phyloP scores from a whole-genome alignment of 345 rosid genomes.

The Limnanthes douglasii region DNA sequence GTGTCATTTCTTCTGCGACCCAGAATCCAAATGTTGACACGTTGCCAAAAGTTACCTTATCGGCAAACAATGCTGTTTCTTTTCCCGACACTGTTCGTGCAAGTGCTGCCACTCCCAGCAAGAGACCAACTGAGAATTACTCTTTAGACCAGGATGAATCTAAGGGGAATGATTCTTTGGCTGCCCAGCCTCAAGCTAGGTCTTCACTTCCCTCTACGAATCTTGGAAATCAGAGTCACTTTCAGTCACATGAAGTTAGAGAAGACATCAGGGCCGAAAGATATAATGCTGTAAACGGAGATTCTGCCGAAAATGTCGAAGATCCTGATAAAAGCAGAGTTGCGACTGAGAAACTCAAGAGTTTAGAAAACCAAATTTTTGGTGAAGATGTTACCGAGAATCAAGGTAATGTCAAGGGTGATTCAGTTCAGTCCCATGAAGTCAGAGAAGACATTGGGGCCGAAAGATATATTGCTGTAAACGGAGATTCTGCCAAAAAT shows the following conservation, averaged over 20 bases:
- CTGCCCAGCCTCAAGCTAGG: constrained; percentile 21
- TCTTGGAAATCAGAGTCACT: constrained; percentile 17
- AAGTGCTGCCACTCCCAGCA: constrained; percentile 17
- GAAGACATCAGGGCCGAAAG: constrained; percentile 19
- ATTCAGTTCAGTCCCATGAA: constrained; percentile 4
- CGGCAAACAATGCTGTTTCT: too few species aligned
- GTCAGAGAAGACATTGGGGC: constrained; percentile 6
- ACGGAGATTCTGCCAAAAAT: constrained; percentile 10
- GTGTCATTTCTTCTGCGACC: too few species aligned
- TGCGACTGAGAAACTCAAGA: too few species aligned
- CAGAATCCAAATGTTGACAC: too few species aligned
- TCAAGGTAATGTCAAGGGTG: too few species aligned
- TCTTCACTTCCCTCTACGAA: constrained; percentile 17
- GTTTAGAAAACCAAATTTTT: too few species aligned
- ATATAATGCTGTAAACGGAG: constrained; percentile 15
- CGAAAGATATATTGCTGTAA: constrained; percentile 15
- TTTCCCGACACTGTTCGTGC: constrained; percentile 16
- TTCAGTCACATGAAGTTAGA: constrained; percentile 9
- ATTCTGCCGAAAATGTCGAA: too few species aligned
- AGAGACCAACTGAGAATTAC: constrained; percentile 15
- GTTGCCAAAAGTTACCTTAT: too few species aligned
- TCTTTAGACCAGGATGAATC: constrained; percentile 13
- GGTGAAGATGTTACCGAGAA: too few species aligned
- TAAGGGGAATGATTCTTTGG: constrained; percentile 14
- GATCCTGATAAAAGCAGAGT: too few species aligned